Percentiles rank a stretch among this genome's conserved stretches.
These are phyloP conservation scores for Yamadazyma takamatsuzukensis DNA, from an alignment of 805 yeast genomes.

Conservation along the genomic window DNA sequence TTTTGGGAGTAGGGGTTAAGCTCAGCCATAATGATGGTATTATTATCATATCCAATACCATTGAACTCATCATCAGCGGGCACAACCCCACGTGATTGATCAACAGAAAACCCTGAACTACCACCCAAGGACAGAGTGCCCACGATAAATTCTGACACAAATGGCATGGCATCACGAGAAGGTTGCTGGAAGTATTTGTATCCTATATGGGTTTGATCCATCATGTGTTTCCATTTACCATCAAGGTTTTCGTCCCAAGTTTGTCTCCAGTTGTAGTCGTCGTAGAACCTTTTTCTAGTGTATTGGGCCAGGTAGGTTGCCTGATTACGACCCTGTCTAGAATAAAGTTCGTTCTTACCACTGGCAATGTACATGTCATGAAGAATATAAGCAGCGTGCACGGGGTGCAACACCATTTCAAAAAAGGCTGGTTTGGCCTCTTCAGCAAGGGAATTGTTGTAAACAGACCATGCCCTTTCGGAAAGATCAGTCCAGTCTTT, in stretches of 20 bases:
- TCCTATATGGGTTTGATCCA: slow-evolving; percentile 18
- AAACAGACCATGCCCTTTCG: slow-evolving; percentile 14
- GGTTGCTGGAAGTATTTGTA: slow-evolving; percentile 17
- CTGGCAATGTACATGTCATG: slow-evolving; percentile 15
- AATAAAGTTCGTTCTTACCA: slow-evolving; percentile 14
- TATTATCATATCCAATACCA: slow-evolving; percentile 13
- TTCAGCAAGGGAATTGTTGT: slow-evolving; percentile 11
- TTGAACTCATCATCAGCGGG: slow-evolving; percentile 15
- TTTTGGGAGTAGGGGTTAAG: slow-evolving; percentile 12
- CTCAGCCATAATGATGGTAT: slow-evolving; percentile 13
- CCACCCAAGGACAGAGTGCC: slow-evolving; percentile 11
- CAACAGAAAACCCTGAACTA: slow-evolving; percentile 11
- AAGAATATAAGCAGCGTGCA: slow-evolving; percentile 15
- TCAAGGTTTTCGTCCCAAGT: slow-evolving; percentile 12
- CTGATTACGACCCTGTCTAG: slow-evolving; percentile 13
- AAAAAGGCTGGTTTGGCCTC: slow-evolving; percentile 15
- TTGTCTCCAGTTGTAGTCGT: slow-evolving; percentile 12
- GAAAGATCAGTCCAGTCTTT: slow-evolving; percentile 13
- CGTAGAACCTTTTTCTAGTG: slow-evolving; percentile 12
- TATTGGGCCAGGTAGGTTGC: slow-evolving; percentile 12
- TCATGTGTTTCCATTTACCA: slow-evolving; percentile 16
- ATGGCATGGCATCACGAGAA: slow-evolving; percentile 14
- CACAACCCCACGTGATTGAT: slow-evolving; percentile 13
- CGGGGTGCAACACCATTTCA: slow-evolving; percentile 14
- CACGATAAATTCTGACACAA: slow-evolving; percentile 7